These are phyloP conservation scores for Plasmodium fragile DNA, from an alignment of 169 alveolate genomes.

Conservation along the genomic window DNA sequence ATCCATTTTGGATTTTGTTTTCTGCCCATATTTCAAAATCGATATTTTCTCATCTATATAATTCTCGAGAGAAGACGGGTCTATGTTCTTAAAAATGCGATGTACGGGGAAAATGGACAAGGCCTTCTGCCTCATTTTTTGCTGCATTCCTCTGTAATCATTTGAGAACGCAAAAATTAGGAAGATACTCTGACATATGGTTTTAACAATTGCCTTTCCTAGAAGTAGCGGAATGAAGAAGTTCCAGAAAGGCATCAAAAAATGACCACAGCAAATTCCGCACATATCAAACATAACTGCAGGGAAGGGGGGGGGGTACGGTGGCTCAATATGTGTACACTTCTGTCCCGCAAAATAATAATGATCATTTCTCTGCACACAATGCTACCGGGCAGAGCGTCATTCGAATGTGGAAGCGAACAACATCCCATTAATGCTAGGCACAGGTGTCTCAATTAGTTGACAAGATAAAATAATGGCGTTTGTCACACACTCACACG, in stretches of 20 bases:
- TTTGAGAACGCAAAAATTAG: slow-evolving; percentile 87
- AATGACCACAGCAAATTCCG: slow-evolving; percentile 96
- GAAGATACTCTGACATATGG: slow-evolving; percentile 86
- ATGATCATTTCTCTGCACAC: not conserved
- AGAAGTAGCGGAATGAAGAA: slow-evolving; percentile 93
- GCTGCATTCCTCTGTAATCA: slow-evolving; percentile 59
- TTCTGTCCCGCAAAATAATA: not conserved
- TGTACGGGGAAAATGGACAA: slow-evolving; percentile 51
- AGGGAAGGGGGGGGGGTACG: slow-evolving; percentile 1
- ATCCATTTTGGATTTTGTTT: slow-evolving; percentile 33
- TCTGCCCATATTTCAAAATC: slow-evolving; percentile 56
- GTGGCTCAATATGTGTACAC: not conserved
- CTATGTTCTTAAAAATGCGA: slow-evolving; percentile 14
- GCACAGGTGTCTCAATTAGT: not conserved
- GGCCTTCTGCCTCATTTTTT: slow-evolving; percentile 16
- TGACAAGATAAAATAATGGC: not conserved
- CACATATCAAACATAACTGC: slow-evolving; percentile 90
- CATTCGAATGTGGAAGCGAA: not conserved
- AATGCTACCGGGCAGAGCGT: not conserved
- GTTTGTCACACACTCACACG: not conserved
- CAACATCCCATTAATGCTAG: not conserved
- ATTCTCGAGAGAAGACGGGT: slow-evolving; percentile 33
- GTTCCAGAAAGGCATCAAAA: slow-evolving; percentile 90
- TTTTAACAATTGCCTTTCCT: slow-evolving; percentile 94
- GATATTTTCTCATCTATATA: slow-evolving; percentile 59